Evolutionary conservation across 805 yeast genomes (phyloP).

Genomic region (Metschnikowia amazonensis): DNA sequence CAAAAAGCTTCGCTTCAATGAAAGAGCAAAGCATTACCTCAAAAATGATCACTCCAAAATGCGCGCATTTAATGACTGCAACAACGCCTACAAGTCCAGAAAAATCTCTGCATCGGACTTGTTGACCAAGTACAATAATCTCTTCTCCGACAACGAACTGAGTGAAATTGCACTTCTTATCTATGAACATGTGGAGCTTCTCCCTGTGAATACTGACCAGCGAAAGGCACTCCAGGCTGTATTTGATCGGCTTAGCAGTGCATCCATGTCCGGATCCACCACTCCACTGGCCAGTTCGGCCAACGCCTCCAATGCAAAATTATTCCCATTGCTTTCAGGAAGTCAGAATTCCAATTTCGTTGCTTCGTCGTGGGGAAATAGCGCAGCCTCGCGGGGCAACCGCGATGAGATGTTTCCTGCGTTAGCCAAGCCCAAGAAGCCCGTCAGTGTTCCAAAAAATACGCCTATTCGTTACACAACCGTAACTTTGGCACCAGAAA

Average conservation of each 20-base stretch:
- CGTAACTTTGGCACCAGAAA: constrained; percentile 22
- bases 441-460: constrained; percentile 14
- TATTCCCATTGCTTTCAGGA: constrained; percentile 49
- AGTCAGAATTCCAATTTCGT: constrained; percentile 11
- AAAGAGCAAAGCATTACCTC: constrained; percentile 78
- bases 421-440: constrained; percentile 27
- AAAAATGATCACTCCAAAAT: constrained; percentile 48
- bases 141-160: constrained; percentile 41
- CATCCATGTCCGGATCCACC: constrained; percentile 17
- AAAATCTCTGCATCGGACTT: constrained; percentile 48
- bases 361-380: constrained; percentile 27
- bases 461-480: constrained; percentile 36
- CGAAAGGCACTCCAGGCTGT: constrained; percentile 34
- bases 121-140: constrained; percentile 38
- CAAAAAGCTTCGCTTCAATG: constrained; percentile 66
- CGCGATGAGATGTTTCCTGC: constrained; percentile 32
- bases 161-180: constrained; percentile 57
- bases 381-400: constrained; percentile 6
- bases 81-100: constrained; percentile 44
- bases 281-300: constrained; percentile 15
- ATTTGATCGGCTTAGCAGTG: constrained; percentile 15
- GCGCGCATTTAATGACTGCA: constrained; percentile 47
- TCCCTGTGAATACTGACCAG: constrained; percentile 44
- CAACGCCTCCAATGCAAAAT: constrained; percentile 19
- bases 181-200: constrained; percentile 57